Evolutionary conservation across 2,329 filamentous ascomycete genomes (phyloP), one percentile per base, ranked within the genome.

Genomic region (Trichoderma sp.): DNA sequence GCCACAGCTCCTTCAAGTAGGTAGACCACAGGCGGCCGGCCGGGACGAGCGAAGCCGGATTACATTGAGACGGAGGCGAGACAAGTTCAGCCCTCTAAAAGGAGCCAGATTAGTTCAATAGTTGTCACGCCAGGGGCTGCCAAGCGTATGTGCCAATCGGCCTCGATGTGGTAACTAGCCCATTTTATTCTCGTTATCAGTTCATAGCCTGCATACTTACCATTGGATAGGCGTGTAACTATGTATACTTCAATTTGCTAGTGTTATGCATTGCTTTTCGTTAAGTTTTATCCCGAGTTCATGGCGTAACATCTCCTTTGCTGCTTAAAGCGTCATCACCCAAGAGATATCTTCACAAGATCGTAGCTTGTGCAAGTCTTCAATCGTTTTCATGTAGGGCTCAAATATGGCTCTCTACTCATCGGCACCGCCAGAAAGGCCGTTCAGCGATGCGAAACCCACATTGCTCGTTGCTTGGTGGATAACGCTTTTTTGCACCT

Each of bases 401-500:
- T 9, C 31, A 4, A 60, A n/a, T 2, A 69, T 69, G 66, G 50
- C 66, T 29, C 50, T 69, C 31, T 69, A 69, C 50, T 69, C 66
- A 14, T 41, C 50, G 33, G 66, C 66, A 59, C 66, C 66, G 21
- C 66, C 66, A 69, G 66, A 60, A 60, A 50, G 66, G 66, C 66
- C 66, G 29, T 69, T 69, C 33, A 69, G 66, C 6, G 66, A 69
- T 59, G 66, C 66, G 6, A 69, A 69, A 60, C 66, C 66, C 12
- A 69, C 66, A 35, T 41, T 69, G 66, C 66, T 69, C 12, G 66
- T 69, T n/a, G 66, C 66, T n/a, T 69, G 66, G 66, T 69, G 66
- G 66, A 69, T 60, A 29, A 69, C 66, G 14, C 66, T 69, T 11
- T 69, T 69, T 41, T 69, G 66, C 24, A 69, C 66, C 53, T 69